Evolutionary conservation across 73 alveolate species (phyloP).

Genomic region (Uronychia setigera): DNA sequence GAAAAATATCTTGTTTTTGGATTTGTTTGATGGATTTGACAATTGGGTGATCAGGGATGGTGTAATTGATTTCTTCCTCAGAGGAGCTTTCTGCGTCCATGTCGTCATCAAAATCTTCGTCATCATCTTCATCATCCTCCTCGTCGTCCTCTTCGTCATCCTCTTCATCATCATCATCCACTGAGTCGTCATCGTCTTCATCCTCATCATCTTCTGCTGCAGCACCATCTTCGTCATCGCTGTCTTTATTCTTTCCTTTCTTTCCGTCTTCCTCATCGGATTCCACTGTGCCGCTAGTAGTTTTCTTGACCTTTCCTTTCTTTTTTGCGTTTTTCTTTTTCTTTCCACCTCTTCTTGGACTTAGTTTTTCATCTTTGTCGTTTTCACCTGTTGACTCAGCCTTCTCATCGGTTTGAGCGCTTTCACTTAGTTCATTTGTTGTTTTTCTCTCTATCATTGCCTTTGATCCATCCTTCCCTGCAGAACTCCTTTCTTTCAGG

Average conservation of each 20-base stretch:
- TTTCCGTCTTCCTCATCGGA: too few species aligned
- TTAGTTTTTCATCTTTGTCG: background rate
- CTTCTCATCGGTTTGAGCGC: too few species aligned
- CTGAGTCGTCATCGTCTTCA: background rate
- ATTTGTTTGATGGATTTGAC: background rate
- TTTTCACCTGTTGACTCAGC: too few species aligned
- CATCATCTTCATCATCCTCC: background rate
- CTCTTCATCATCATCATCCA: background rate
- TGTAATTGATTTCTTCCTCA: slow-evolving; percentile 1
- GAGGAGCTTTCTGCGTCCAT: background rate
- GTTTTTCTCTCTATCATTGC: background rate
- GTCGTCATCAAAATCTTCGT: background rate
- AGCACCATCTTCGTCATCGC: too few species aligned
- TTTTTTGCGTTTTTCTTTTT: background rate
- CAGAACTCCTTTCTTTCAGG: background rate
- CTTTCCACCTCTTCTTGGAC: background rate
- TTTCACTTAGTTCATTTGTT: too few species aligned
- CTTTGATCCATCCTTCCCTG: background rate
- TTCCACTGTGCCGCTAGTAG: too few species aligned
- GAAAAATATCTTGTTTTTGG: background rate
- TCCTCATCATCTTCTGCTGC: background rate
- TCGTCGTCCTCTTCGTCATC: background rate
- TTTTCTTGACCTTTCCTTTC: background rate
- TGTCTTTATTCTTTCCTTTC: too few species aligned
- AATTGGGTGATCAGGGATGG: background rate